Evolutionary conservation across 2,329 filamentous ascomycete species (phyloP).

Genomic region (Malbranchea zuffiana): DNA sequence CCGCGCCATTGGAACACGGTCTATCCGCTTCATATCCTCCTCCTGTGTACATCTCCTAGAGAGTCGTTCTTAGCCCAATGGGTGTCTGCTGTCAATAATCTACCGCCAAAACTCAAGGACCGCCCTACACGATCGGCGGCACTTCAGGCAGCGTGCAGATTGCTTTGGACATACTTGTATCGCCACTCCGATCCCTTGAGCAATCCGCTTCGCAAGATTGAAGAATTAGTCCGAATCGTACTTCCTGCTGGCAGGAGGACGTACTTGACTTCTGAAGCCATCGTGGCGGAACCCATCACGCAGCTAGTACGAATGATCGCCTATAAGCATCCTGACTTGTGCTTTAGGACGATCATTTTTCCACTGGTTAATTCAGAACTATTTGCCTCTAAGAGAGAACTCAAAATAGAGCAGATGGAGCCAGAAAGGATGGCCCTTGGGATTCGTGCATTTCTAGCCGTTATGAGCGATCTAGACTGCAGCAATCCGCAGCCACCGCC

Average conservation of each 20-base stretch:
- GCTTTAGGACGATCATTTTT: conserved; percentile 86
- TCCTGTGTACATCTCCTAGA: conserved; percentile 77
- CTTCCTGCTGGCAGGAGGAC: conserved; percentile 70
- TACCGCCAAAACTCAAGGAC: conserved; percentile 78
- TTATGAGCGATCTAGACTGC: conserved; percentile 87
- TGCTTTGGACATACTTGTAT: conserved; percentile 92
- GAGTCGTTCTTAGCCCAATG: conserved; percentile 79
- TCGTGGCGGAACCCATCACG: conserved; percentile 80
- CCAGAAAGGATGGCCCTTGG: conserved; percentile 96
- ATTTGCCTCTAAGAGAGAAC: conserved; percentile 64
- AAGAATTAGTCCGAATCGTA: conserved; percentile 78
- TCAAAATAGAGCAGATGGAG: conserved; percentile 84
- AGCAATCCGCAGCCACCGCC: conserved; percentile 66
- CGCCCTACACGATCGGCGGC: conserved; percentile 65
- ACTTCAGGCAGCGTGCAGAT: conserved; percentile 75
- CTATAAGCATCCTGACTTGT: conserved; percentile 85
- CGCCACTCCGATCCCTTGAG: conserved; percentile 62
- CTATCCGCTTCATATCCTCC: conserved; percentile 75
- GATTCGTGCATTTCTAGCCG: conserved; percentile 82
- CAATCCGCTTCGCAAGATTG: conserved; percentile 63
- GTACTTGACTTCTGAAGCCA: conserved; percentile 68
- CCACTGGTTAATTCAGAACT: conserved; percentile 85
- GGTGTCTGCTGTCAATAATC: conserved; percentile 65
- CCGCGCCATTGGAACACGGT: conserved; percentile 83
- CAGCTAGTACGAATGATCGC: conserved; percentile 92